Conservation (phyloP, 768 basidiomycete species). For the Auriscalpium microsporum region DNA sequence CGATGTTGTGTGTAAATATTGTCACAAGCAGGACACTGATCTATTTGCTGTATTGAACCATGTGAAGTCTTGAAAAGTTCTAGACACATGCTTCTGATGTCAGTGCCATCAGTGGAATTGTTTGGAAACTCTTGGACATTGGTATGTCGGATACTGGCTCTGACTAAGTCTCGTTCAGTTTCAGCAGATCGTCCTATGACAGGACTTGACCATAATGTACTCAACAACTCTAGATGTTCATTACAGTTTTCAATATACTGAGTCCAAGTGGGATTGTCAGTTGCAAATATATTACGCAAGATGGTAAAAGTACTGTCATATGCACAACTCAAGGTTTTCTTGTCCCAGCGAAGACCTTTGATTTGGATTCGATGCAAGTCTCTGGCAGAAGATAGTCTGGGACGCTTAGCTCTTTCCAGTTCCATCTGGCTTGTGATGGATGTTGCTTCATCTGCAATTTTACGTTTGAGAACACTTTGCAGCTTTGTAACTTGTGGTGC, state of each 20-base stretch:
- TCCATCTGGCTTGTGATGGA: too few relatives aligned
- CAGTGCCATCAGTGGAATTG: background rate
- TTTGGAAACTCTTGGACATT: background rate
- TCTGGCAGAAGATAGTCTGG: background rate
- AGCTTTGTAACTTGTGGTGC: too few relatives aligned
- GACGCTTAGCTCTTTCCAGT: background rate
- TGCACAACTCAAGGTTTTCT: constrained; percentile 1
- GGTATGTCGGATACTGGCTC: background rate
- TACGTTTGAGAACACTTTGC: too few relatives aligned
- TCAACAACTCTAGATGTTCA: background rate
- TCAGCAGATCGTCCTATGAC: background rate
- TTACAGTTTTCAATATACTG: background rate
- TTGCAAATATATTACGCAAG: background rate
- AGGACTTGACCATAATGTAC: too few relatives aligned
- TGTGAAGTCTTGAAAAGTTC: background rate
- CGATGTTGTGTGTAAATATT: too few relatives aligned
- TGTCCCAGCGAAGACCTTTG: background rate
- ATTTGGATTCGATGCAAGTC: background rate
- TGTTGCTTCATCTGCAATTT: too few relatives aligned
- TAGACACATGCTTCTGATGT: background rate
- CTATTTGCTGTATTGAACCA: background rate
- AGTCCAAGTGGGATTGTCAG: background rate
- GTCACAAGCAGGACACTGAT: too few relatives aligned
- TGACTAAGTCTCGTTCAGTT: background rate
- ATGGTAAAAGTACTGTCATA: constrained; percentile 2